Evolutionary conservation across 495 filamentous ascomycete genomes (phyloP).

Genomic region (Thermothielavioides terrestris): DNA sequence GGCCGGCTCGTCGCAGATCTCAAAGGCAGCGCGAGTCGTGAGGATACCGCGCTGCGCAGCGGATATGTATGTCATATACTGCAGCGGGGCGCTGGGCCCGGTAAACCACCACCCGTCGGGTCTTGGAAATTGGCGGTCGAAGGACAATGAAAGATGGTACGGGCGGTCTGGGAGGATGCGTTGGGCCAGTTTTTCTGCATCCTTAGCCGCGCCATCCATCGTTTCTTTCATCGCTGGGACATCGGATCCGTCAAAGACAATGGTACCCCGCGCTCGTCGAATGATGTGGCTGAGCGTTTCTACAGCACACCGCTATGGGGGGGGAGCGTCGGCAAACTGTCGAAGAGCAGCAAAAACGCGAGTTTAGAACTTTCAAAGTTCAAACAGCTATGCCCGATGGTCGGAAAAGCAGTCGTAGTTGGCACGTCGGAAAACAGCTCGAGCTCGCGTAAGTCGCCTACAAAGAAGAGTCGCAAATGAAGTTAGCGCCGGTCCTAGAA

Average conservation of each 20-base stretch:
- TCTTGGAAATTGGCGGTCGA: slow-evolving; percentile 28
- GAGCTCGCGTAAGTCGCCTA: no score
- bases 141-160: slow-evolving; percentile 35
- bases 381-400: no score
- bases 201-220: slow-evolving; percentile 44
- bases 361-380: no score
- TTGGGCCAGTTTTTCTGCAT: slow-evolving; percentile 35
- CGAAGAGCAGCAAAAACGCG: no score
- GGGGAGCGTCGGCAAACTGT: no score
- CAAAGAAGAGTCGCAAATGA: not conserved
- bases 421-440: no score
- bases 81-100: slow-evolving; percentile 27
- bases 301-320: no score
- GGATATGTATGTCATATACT: slow-evolving; percentile 39
- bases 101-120: slow-evolving; percentile 33
- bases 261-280: not conserved
- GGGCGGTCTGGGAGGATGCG: slow-evolving; percentile 35
- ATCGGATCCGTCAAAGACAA: slow-evolving; percentile 21
- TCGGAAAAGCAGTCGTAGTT: no score
- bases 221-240: slow-evolving; percentile 29
- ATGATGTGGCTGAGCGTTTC: no score
- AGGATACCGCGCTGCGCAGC: slow-evolving; percentile 41
- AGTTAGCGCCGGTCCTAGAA: no score
- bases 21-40: slow-evolving; percentile 35
- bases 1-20: slow-evolving; percentile 33